Evolutionary conservation across 257 asterid species (phyloP).

Genomic region (Nemophila menziesii): DNA sequence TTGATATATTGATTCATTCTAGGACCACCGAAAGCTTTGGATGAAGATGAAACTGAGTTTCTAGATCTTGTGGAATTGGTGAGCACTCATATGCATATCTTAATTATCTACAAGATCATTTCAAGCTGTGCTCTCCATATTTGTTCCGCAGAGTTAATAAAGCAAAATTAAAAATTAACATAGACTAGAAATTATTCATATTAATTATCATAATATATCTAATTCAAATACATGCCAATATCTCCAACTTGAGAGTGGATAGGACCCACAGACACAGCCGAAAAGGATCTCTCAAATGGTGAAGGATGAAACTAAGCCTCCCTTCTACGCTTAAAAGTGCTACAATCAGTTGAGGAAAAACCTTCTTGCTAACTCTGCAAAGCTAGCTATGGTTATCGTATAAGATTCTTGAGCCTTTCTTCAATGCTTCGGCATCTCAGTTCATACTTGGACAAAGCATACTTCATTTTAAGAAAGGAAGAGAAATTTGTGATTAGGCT

Average conservation of each 20-base stretch:
- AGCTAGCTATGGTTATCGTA: slow-evolving; percentile 89
- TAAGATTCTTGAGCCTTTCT: slow-evolving; percentile 92
- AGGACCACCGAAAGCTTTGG: slow-evolving; percentile 98
- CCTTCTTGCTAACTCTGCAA: slow-evolving; percentile 74
- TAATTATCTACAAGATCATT: too few relatives aligned
- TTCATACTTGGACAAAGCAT: slow-evolving; percentile 90
- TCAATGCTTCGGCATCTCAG: slow-evolving; percentile 98
- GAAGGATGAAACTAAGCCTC: slow-evolving; percentile 73
- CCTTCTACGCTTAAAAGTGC: slow-evolving; percentile 86
- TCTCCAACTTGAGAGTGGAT: slow-evolving; percentile 81
- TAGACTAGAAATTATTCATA: slow-evolving; percentile 17
- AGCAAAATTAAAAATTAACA: slow-evolving; percentile 19
- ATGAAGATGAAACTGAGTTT: slow-evolving; percentile 95
- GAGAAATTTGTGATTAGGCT: too few relatives aligned
- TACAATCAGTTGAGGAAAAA: slow-evolving; percentile 62
- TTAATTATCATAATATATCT: slow-evolving; percentile 32
- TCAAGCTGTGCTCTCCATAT: slow-evolving; percentile 31
- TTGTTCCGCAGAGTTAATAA: slow-evolving; percentile 18
- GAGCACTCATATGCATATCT: slow-evolving; percentile 14
- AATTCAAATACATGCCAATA: slow-evolving; percentile 87
- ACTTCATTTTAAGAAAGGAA: too few relatives aligned
- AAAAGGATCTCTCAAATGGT: slow-evolving; percentile 78
- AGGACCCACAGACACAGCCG: slow-evolving; percentile 70
- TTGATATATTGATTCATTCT: slow-evolving; percentile 15
- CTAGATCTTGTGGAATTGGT: slow-evolving; percentile 72